These are phyloP conservation scores for Pleurotus salmoneostramineus DNA, from an alignment of 768 basidiomycete species.

Conservation along the genomic window DNA sequence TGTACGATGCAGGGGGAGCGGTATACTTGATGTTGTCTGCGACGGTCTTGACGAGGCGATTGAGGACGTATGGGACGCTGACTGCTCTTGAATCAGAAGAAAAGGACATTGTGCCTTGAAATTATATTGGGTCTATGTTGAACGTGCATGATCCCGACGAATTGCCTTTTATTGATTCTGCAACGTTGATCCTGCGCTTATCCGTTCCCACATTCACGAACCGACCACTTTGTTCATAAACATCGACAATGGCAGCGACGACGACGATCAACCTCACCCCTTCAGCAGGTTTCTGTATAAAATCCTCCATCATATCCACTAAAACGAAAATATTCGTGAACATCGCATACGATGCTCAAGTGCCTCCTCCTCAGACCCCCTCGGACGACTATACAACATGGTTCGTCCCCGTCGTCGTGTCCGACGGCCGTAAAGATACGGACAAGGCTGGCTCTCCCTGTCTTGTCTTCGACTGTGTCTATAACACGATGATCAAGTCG, in stretches of 20 bases:
- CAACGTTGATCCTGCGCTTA: not conserved
- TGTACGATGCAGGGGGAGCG: not conserved
- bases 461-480: conserved; percentile 72
- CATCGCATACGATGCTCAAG: conserved; percentile 62
- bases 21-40: conserved; percentile 2
- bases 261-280: conserved; percentile 42
- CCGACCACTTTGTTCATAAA: not conserved
- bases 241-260: conserved; percentile 4
- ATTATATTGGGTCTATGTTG: not conserved
- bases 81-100: conserved; percentile 3
- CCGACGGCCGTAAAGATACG: conserved; percentile 52
- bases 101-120: conserved; percentile 4
- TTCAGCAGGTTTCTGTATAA: conserved; percentile 68
- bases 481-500: conserved; percentile 54
- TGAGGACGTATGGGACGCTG: conserved; percentile 5
- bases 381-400: conserved; percentile 51
- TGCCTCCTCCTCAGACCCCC: conserved; percentile 66
- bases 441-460: conserved; percentile 78
- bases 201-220: no score
- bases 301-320: conserved; percentile 42
- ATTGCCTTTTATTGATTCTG: no score
- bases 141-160: no score
- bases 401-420: conserved; percentile 72
- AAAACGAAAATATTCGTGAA: conserved; percentile 69
- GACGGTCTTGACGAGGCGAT: conserved; percentile 1